phyloP scores from a whole-genome alignment of 768 basidiomycete genomes.

The Ramaria rubella region DNA sequence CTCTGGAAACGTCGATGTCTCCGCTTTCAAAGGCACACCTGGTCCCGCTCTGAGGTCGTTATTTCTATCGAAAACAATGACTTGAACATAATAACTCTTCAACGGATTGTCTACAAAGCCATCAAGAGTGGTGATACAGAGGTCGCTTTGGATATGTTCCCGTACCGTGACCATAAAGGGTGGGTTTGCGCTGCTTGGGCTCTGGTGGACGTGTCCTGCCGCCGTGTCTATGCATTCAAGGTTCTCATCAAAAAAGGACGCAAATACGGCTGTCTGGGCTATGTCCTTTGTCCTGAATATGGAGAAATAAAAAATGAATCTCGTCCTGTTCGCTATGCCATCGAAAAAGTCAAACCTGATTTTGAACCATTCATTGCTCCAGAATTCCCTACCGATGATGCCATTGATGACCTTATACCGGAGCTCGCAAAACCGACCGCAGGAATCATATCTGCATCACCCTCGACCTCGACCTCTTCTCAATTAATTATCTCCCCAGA shows the following conservation, averaged over 20 bases:
- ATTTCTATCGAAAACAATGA: slow-evolving; percentile 13
- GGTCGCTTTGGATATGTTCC: slow-evolving; percentile 26
- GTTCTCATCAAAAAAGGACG: slow-evolving; percentile 26
- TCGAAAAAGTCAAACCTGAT: slow-evolving; percentile 25
- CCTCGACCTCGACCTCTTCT: no score
- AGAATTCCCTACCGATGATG: slow-evolving; percentile 27
- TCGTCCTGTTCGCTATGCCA: slow-evolving; percentile 30
- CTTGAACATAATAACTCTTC: slow-evolving; percentile 23
- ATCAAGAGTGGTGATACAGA: slow-evolving; percentile 34
- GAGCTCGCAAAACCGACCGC: no score
- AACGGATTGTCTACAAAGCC: slow-evolving; percentile 31
- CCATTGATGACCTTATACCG: slow-evolving; percentile 30
- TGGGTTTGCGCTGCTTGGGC: slow-evolving; percentile 30
- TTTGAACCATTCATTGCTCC: slow-evolving; percentile 19
- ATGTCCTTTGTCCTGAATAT: slow-evolving; percentile 31
- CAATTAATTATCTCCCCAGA: no score
- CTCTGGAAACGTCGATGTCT: slow-evolving; percentile 22
- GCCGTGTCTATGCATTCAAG: slow-evolving; percentile 36
- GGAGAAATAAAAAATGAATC: slow-evolving; percentile 27
- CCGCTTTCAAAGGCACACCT: slow-evolving; percentile 17
- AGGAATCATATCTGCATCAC: no score
- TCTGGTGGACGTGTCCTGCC: slow-evolving; percentile 34
- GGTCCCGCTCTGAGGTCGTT: no score
- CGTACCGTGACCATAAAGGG: slow-evolving; percentile 19
- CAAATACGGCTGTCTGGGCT: slow-evolving; percentile 30